A percentile compares a stretch with the other conserved stretches of the same genome.
Evolutionary conservation across 1,284 basidiomycete species (phyloP).

Genomic region (Psilocybe mexicana): DNA sequence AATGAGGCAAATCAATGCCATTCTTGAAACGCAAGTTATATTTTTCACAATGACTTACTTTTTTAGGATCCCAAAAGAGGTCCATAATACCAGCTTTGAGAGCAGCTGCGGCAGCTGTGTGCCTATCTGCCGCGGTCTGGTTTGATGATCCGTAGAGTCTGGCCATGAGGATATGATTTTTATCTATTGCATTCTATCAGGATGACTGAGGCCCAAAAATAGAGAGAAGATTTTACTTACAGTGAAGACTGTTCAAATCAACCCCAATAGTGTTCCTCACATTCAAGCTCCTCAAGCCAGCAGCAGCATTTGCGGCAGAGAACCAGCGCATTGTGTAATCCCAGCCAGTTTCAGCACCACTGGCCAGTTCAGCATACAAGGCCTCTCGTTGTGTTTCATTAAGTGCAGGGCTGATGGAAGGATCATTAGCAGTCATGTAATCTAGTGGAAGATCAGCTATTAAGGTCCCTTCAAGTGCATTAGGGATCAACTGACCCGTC

Average conservation of each 20-base stretch:
- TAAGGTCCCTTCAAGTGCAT: not conserved
- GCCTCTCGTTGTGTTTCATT: slow-evolving; percentile 61
- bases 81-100: slow-evolving; percentile 78
- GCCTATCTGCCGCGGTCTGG: slow-evolving; percentile 46
- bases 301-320: slow-evolving; percentile 45
- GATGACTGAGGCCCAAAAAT: not conserved
- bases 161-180: slow-evolving; percentile 63
- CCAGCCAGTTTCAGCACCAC: slow-evolving; percentile 82
- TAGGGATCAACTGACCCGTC: slow-evolving; percentile 38
- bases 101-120: slow-evolving; percentile 57
- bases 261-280: slow-evolving; percentile 72
- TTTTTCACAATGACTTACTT: slow-evolving; percentile 30
- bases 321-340: slow-evolving; percentile 49
- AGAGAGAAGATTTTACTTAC: slow-evolving; percentile 44
- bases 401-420: slow-evolving; percentile 52
- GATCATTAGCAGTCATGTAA: slow-evolving; percentile 73
- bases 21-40: not conserved
- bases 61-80: slow-evolving; percentile 80
- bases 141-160: slow-evolving; percentile 59
- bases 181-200: slow-evolving; percentile 45
- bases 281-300: slow-evolving; percentile 72
- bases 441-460: slow-evolving; percentile 42
- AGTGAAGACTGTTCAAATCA: slow-evolving; percentile 83
- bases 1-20: slow-evolving; percentile 1
- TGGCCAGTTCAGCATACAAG: slow-evolving; percentile 89